phyloP scores from a whole-genome alignment of 345 rosid species.

The Murraya koenigii region DNA sequence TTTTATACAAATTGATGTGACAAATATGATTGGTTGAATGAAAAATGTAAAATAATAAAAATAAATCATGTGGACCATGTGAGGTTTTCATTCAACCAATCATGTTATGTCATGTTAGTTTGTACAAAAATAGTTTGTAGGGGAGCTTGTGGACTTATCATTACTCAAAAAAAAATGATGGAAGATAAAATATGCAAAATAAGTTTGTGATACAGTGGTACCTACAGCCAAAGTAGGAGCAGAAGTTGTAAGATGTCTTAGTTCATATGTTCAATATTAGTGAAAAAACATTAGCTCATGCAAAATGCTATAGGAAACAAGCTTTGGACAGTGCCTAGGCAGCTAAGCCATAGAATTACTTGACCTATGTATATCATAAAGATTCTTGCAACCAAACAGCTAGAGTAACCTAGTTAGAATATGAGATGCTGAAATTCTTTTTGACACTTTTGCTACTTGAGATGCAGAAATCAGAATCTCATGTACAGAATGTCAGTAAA shows the following conservation, averaged over 20 bases:
- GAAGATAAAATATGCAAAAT: background rate
- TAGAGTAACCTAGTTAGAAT: background rate
- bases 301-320: background rate
- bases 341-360: background rate
- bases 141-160: too few relatives aligned
- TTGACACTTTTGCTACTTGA: background rate
- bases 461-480: constrained; percentile 11
- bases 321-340: constrained; percentile 11
- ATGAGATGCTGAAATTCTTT: background rate
- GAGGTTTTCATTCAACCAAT: too few relatives aligned
- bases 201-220: background rate
- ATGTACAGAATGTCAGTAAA: background rate
- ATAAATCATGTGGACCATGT: too few relatives aligned
- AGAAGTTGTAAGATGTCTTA: background rate
- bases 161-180: background rate
- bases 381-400: background rate
- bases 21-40: too few relatives aligned
- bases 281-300: background rate
- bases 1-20: too few relatives aligned
- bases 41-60: too few relatives aligned
- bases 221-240: background rate
- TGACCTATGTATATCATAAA: background rate
- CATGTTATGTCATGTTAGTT: too few relatives aligned
- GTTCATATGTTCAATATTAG: background rate
- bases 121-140: too few relatives aligned